Conservation (phyloP, 2,329 filamentous ascomycete genomes). For the Penicillium olsonii region DNA sequence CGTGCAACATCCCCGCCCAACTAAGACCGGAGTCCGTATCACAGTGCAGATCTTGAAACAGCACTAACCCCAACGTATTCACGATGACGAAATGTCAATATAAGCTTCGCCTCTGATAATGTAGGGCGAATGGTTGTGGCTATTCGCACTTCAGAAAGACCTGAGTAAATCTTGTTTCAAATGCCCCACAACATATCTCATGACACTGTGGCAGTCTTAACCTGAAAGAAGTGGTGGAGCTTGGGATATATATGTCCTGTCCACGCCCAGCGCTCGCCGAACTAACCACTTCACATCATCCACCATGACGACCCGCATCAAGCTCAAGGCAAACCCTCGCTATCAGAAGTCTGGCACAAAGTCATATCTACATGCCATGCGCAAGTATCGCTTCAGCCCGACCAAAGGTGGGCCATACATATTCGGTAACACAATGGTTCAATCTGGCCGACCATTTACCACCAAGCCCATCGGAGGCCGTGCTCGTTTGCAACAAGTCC, state of each 20-base stretch:
- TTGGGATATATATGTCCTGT: no score
- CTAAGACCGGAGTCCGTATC: conserved; percentile 14
- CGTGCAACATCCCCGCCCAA: conserved; percentile 6
- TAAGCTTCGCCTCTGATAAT: background rate
- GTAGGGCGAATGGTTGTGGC: background rate
- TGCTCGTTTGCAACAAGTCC: conserved; percentile 48
- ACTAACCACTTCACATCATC: conserved; percentile 4
- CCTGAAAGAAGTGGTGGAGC: no score
- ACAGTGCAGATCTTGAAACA: conserved; percentile 14
- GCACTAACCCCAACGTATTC: conserved; percentile 6
- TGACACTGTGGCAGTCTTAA: no score
- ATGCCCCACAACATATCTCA: background rate
- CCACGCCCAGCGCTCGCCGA: no score
- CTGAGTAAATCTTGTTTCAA: background rate
- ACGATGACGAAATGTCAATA: conserved; percentile 2
- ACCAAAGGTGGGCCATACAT: conserved; percentile 65
- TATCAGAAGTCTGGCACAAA: conserved; percentile 62
- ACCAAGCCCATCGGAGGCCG: conserved; percentile 52
- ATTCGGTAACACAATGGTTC: conserved; percentile 50
- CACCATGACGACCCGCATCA: conserved; percentile 49
- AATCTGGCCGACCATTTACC: conserved; percentile 52
- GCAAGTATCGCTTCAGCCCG: conserved; percentile 64
- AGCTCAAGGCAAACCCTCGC: conserved; percentile 58
- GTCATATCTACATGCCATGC: conserved; percentile 63
- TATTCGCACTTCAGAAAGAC: background rate